These are phyloP conservation scores for Parietichytrium sp. DNA, from an alignment of 108 stramenopile species.

Conservation along the genomic window DNA sequence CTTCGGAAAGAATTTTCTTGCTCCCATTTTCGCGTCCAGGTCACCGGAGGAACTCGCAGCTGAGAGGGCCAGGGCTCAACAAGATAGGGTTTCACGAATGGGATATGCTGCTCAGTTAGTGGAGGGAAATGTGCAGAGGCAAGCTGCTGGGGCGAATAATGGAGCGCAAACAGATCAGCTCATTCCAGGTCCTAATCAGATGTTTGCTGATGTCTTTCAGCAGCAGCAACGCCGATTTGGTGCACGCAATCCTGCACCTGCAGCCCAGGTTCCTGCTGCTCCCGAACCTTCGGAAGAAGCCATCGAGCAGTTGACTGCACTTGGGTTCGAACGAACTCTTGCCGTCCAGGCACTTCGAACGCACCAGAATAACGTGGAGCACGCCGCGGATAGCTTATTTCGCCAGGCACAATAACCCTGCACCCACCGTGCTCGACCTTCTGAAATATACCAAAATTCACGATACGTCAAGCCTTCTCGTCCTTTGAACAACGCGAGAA, in stretches of 20 bases:
- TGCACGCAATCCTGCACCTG: background rate
- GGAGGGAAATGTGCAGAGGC: background rate
- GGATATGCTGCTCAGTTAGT: background rate
- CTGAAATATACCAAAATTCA: too few relatives aligned
- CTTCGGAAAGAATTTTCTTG: background rate
- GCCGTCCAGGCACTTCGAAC: background rate
- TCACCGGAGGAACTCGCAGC: background rate
- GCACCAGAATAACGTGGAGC: conserved; percentile 2
- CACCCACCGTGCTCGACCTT: too few relatives aligned
- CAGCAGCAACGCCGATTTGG: too few relatives aligned
- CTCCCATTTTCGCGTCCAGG: background rate
- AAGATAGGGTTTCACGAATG: background rate
- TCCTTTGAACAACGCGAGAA: too few relatives aligned
- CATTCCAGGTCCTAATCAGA: background rate
- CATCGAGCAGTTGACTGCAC: background rate
- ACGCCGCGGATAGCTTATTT: conserved; percentile 24
- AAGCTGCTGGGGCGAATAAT: background rate
- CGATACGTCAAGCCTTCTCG: too few relatives aligned
- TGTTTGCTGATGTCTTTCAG: background rate
- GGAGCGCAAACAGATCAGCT: background rate
- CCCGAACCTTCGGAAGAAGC: background rate
- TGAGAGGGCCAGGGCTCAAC: background rate
- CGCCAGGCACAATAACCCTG: too few relatives aligned
- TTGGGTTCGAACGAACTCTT: background rate
- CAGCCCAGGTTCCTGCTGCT: background rate